Conservation (phyloP, 495 filamentous ascomycete genomes). For the Parathielavia hyrcaniae region DNA sequence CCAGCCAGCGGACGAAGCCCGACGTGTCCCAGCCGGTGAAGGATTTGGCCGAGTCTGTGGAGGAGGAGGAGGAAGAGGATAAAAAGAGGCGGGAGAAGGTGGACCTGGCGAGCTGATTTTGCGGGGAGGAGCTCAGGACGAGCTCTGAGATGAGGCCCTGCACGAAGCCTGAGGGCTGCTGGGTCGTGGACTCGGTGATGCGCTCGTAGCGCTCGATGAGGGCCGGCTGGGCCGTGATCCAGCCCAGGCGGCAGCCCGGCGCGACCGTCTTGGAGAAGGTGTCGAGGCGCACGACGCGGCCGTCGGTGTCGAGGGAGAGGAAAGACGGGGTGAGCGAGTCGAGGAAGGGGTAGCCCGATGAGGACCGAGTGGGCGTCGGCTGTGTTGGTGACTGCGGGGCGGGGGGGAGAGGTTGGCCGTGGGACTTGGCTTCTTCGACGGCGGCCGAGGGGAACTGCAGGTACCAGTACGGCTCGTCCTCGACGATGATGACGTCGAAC, state of each 20-base stretch:
- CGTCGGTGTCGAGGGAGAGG: constrained; percentile 66
- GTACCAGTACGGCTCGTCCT: constrained; percentile 97
- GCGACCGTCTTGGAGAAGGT: constrained; percentile 82
- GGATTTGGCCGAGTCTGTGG: constrained; percentile 17
- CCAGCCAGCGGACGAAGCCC: constrained; percentile 87
- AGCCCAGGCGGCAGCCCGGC: constrained; percentile 74
- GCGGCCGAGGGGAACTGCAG: constrained; percentile 74
- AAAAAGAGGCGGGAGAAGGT: constrained; percentile 28
- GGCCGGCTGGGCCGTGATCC: constrained; percentile 73
- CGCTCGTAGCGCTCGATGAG: constrained; percentile 65
- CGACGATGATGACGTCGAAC: constrained; percentile 86
- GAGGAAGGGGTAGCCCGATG: constrained; percentile 63
- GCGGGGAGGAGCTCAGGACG: constrained; percentile 54
- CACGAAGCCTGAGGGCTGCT: constrained; percentile 82
- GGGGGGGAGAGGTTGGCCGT: constrained; percentile 18
- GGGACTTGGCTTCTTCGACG: constrained; percentile 44
- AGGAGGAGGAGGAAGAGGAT: constrained; percentile 20
- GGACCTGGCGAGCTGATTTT: constrained; percentile 31
- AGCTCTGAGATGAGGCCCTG: constrained; percentile 73
- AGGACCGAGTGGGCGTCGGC: constrained; percentile 45
- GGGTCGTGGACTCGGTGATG: constrained; percentile 66
- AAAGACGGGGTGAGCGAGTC: constrained; percentile 78
- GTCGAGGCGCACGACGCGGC: constrained; percentile 78
- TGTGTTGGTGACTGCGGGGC: constrained; percentile 4
- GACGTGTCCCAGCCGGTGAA: constrained; percentile 66